phyloP scores from a whole-genome alignment of 768 basidiomycete genomes.

The Russula lepida region DNA sequence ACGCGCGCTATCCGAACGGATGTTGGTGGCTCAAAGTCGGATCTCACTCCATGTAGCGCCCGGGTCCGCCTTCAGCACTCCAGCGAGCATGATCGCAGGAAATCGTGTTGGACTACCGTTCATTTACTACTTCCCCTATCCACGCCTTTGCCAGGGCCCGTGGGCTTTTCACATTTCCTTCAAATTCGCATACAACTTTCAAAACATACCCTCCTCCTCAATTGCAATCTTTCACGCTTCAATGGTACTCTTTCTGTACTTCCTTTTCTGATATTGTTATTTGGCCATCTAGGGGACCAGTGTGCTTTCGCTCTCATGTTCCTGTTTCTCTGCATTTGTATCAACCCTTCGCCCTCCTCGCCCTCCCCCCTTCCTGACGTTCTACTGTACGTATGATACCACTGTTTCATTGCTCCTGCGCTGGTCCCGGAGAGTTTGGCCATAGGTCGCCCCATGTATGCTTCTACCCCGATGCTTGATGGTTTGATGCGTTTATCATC shows the following conservation, averaged over 20 bases:
- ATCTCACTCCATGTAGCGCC: neutral
- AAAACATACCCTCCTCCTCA: neutral
- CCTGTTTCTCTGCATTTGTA: neutral
- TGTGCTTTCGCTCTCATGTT: neutral
- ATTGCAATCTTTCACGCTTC: neutral
- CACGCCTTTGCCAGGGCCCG: neutral
- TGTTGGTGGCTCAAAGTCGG: constrained; percentile 21
- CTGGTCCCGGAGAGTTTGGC: constrained; percentile 20
- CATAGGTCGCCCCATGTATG: constrained; percentile 6
- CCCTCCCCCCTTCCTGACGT: neutral
- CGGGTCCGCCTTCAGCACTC: neutral
- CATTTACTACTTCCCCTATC: neutral
- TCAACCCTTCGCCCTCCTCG: too few species aligned
- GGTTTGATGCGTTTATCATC: neutral
- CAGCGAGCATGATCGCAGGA: neutral
- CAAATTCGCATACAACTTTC: neutral
- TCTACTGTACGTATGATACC: constrained; percentile 7
- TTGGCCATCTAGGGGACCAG: constrained; percentile 18
- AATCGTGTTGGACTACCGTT: neutral
- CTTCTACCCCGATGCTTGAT: neutral
- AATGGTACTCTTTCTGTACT: neutral
- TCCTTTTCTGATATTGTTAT: constrained; percentile 9
- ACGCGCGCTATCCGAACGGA: constrained; percentile 14
- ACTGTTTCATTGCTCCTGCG: constrained; percentile 1
- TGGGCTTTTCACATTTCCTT: neutral